Percentiles rank a stretch among this genome's conserved stretches.
These are phyloP conservation scores for Neurospora sp. DNA, from an alignment of 495 filamentous ascomycete genomes.

Conservation along the genomic window DNA sequence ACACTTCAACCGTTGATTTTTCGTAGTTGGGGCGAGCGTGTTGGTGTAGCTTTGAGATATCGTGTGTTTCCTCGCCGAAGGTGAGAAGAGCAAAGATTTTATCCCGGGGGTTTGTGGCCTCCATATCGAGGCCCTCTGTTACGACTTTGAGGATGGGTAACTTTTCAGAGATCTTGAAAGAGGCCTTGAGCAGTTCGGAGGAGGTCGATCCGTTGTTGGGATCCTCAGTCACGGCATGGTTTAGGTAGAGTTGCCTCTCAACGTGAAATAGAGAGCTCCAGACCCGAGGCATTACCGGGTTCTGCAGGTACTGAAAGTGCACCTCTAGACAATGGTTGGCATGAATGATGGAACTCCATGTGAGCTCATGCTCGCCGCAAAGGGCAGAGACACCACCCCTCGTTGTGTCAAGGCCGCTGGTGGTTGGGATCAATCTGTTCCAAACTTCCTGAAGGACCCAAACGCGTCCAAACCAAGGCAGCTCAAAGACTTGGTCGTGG, in stretches of 20 bases:
- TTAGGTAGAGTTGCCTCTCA: not conserved
- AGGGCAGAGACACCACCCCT: not conserved
- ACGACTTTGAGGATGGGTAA: too few species aligned
- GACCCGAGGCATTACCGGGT: not conserved
- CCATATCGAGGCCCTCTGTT: too few species aligned
- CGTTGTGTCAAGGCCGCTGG: not conserved
- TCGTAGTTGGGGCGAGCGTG: constrained; percentile 2
- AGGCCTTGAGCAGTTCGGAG: too few species aligned
- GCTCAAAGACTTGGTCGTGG: not conserved
- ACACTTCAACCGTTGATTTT: not conserved
- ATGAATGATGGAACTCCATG: not conserved
- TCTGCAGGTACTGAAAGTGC: not conserved
- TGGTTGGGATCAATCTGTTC: not conserved
- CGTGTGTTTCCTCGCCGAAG: constrained; percentile 4
- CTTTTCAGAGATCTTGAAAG: too few species aligned
- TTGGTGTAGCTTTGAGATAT: not conserved
- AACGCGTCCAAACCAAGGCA: constrained; percentile 5
- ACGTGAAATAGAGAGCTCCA: not conserved
- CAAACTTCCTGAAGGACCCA: constrained; percentile 6
- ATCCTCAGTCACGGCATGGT: too few species aligned
- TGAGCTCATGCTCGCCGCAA: not conserved
- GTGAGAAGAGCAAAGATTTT: constrained; percentile 4
- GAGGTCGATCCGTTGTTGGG: too few species aligned
- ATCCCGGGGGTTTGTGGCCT: constrained; percentile 6
- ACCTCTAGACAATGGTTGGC: not conserved